phyloP scores from a whole-genome alignment of 192 early-diverging fungal genomes.

The Umbelopsis sp. region DNA sequence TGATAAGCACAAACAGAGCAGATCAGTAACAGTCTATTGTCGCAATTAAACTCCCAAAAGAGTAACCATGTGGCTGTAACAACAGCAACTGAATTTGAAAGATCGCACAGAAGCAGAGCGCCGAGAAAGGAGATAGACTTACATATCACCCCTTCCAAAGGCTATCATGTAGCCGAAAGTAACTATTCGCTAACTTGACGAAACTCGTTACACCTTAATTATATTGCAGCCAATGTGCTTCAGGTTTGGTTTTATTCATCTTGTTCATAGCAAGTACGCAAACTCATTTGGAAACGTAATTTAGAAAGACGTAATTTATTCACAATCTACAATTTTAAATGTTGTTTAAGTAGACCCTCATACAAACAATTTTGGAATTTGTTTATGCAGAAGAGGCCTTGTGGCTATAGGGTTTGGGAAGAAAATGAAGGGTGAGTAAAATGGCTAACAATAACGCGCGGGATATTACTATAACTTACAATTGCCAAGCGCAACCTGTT shows the following conservation, averaged over 20 bases:
- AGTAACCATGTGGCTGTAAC: slow-evolving; percentile 2
- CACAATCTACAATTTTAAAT: slow-evolving; percentile 16
- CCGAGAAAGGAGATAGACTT: not conserved
- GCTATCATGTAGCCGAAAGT: not conserved
- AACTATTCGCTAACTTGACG: slow-evolving; percentile 1
- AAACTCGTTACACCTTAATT: not conserved
- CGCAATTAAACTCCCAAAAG: not conserved
- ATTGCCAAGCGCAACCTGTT: slow-evolving; percentile 40
- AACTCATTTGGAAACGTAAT: not conserved
- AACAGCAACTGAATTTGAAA: not conserved
- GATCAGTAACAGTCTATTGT: not conserved
- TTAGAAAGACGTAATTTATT: slow-evolving; percentile 14
- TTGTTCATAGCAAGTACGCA: too few species aligned
- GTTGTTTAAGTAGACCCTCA: slow-evolving; percentile 2
- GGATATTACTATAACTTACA: slow-evolving; percentile 28
- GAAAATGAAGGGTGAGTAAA: slow-evolving; percentile 14
- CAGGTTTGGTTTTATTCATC: too few species aligned
- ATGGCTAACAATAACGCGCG: not conserved
- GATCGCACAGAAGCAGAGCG: not conserved
- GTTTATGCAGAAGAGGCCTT: slow-evolving; percentile 27
- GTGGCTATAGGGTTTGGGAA: slow-evolving; percentile 25
- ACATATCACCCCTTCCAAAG: not conserved
- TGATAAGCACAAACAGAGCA: not conserved
- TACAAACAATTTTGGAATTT: not conserved
- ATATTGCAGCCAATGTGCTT: not conserved